Evolutionary conservation across 2,329 filamentous ascomycete species (phyloP).

Genomic region (Calonectria fujianensis): DNA sequence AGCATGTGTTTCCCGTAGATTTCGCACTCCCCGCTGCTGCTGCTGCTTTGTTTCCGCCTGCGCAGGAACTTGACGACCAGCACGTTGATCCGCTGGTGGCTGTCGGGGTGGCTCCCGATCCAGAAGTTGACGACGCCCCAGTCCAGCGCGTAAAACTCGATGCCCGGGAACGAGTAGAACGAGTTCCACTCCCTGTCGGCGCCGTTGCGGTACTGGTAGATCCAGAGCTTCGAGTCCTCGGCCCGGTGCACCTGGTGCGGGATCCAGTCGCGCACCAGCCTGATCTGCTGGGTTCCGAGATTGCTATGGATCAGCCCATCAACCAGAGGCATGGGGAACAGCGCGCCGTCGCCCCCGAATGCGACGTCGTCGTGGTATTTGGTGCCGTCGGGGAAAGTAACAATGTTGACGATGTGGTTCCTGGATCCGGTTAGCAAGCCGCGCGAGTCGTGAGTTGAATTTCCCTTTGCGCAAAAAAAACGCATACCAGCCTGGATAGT

Average conservation of each 20-base stretch:
- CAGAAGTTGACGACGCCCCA: constrained; percentile 77
- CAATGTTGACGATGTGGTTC: constrained; percentile 77
- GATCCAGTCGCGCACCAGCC: constrained; percentile 69
- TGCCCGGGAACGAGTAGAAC: constrained; percentile 79
- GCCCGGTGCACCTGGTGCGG: constrained; percentile 62
- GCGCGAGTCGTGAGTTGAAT: background rate
- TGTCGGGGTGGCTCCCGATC: constrained; percentile 68
- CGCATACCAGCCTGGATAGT: constrained; percentile 69
- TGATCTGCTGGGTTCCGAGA: constrained; percentile 73
- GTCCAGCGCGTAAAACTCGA: constrained; percentile 72
- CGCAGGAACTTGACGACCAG: constrained; percentile 73
- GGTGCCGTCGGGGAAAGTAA: constrained; percentile 70
- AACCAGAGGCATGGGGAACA: constrained; percentile 72
- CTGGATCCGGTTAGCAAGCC: constrained; percentile 34
- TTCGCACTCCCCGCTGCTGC: constrained; percentile 35
- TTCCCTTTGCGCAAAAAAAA: background rate
- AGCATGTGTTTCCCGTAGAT: constrained; percentile 54
- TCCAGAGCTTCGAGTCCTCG: constrained; percentile 72
- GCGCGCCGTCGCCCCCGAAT: constrained; percentile 79
- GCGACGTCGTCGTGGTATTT: constrained; percentile 77
- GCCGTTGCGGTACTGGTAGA: constrained; percentile 76
- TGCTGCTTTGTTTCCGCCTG: constrained; percentile 57
- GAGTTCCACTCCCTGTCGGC: constrained; percentile 72
- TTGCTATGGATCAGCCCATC: constrained; percentile 65
- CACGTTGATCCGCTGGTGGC: constrained; percentile 73